Base-by-base conservation (phyloP, 371 early-diverging fungal genomes). In the Haplosporangium sp. region DNA sequence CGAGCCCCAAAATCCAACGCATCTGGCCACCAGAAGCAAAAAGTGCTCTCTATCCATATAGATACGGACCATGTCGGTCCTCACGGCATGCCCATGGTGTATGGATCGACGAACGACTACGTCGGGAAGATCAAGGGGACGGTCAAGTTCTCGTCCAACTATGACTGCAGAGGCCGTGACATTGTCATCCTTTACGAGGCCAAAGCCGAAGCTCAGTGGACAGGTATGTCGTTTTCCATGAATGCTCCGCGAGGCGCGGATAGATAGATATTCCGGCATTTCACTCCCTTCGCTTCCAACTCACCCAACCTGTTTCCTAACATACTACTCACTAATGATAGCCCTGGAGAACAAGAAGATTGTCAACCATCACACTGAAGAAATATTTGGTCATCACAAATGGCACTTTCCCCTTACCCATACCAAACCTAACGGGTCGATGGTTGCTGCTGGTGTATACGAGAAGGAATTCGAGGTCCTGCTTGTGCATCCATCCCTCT, bases 321-420 rank as follows among this genome's bases (percentile, higher is more conserved):
- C 16, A n/a, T 40, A 13, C 51, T n/a, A 9, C 48, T 16, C 52
- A 37, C 14, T 8, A 43, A 51, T 48, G 21, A 41, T 48, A 79
- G 80, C 73, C 21, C 6, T 79, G 16, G 80, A 79, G 42, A 72
- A 79, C 59, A 79, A 79, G 57, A 79, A 79, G 41, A 29, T 69
- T 20, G 73, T 73, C 47, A 56, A 54, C 14, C 80, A 79, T 43
- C 64, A 69, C 40, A 79, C 80, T 2, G 69, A 68, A 12, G 73
- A 79, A 62, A 62, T 72, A 12, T 56, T 79, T 16, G 80, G 73
- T 6, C 66, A 68, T 38, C 69, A 72, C 29, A 60, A 58, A 38
- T 79, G 80, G 80, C 64, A 72, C 48, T 72, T 79, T 29, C 73
- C 80, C 4, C 59, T 79, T 10, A 62, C 56, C 10, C 80, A 79